These are phyloP conservation scores for Stereum hirsutum DNA, from an alignment of 1,284 basidiomycete genomes.

Conservation along the genomic window DNA sequence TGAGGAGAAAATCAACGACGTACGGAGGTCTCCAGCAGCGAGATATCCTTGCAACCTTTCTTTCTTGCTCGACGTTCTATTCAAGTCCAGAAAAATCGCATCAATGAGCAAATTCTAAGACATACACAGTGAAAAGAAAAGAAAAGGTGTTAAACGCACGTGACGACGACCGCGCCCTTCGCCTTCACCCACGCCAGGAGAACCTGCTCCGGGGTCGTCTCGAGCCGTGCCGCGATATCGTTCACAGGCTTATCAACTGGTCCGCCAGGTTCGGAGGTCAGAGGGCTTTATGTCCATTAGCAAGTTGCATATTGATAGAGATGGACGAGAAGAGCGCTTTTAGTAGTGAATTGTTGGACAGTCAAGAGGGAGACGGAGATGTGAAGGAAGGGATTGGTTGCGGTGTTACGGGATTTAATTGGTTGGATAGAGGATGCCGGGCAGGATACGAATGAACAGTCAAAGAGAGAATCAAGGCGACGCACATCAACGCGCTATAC, in stretches of 20 bases:
- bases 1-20: constrained; percentile 12
- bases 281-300: no score
- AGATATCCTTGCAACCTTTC: constrained; percentile 49
- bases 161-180: constrained; percentile 61
- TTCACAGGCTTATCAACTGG: constrained; percentile 60
- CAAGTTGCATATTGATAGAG: background rate
- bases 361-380: no score
- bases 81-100: no score
- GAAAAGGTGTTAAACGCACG: constrained; percentile 29
- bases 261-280: constrained; percentile 61
- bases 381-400: no score
- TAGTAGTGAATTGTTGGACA: no score
- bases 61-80: constrained; percentile 38
- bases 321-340: no score
- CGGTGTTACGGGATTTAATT: no score
- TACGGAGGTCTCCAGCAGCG: constrained; percentile 36
- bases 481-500: constrained; percentile 59
- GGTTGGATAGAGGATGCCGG: no score
- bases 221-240: constrained; percentile 46
- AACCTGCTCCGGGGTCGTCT: constrained; percentile 62
- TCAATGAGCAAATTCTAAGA: background rate
- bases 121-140: constrained; percentile 1
- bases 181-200: constrained; percentile 58
- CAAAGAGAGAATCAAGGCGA: constrained; percentile 1
- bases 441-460: background rate